A percentile compares a stretch with the other conserved stretches of the same genome.
phyloP scores from a whole-genome alignment of 2,329 filamentous ascomycete genomes.

The Fusarium begoniae region DNA sequence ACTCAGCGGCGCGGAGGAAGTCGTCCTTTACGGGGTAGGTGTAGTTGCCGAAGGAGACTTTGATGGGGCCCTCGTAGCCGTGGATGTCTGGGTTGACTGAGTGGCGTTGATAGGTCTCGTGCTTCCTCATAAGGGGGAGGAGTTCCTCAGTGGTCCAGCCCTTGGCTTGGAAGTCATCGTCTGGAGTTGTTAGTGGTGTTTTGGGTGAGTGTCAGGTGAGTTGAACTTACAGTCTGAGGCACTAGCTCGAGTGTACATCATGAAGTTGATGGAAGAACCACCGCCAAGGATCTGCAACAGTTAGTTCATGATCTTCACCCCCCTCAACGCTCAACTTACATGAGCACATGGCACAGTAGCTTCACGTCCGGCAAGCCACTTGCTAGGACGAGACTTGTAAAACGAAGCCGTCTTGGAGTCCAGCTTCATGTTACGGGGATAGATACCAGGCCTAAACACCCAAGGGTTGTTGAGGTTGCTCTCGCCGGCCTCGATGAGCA shows the following conservation, averaged over 20 bases:
- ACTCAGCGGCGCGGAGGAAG: slow-evolving; percentile 77
- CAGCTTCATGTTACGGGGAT: slow-evolving; percentile 80
- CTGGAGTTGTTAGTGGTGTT: not conserved
- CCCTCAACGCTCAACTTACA: not conserved
- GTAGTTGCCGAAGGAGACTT: slow-evolving; percentile 83
- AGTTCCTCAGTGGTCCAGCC: slow-evolving; percentile 83
- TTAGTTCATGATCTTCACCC: not conserved
- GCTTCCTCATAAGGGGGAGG: slow-evolving; percentile 80
- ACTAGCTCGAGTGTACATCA: slow-evolving; percentile 59
- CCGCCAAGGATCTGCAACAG: slow-evolving; percentile 66
- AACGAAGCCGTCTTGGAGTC: slow-evolving; percentile 85
- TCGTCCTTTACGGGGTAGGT: slow-evolving; percentile 85
- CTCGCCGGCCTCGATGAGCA: slow-evolving; percentile 77
- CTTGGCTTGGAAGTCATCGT: slow-evolving; percentile 79
- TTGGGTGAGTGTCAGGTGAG: not conserved
- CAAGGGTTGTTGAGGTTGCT: slow-evolving; percentile 81
- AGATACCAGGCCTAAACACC: slow-evolving; percentile 80
- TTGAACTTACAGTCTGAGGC: slow-evolving; percentile 36
- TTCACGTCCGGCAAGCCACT: slow-evolving; percentile 75
- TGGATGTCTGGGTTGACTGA: slow-evolving; percentile 73
- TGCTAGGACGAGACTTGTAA: slow-evolving; percentile 79
- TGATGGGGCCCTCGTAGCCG: slow-evolving; percentile 82
- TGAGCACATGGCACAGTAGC: slow-evolving; percentile 81
- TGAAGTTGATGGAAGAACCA: slow-evolving; percentile 80
- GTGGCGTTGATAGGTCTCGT: slow-evolving; percentile 78